phyloP scores from a whole-genome alignment of 768 basidiomycete species.

The Pseudohyphozyma bogoriensis region DNA sequence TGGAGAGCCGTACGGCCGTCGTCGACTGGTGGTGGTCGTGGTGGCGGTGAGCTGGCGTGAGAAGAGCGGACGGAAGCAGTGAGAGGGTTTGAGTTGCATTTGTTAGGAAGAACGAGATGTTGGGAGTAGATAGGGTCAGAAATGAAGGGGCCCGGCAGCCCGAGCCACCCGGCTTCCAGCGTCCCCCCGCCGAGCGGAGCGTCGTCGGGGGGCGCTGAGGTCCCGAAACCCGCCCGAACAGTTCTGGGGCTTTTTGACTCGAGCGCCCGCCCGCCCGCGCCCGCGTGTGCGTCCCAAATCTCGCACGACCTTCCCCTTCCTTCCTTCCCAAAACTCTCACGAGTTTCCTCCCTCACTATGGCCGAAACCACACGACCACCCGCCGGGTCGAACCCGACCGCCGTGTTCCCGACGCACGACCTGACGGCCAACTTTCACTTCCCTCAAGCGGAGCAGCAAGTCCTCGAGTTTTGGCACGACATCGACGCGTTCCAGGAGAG shows the following conservation, averaged over 20 bases:
- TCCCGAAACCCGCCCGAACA: neutral
- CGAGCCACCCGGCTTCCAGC: neutral
- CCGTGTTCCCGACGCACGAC: conserved; percentile 27
- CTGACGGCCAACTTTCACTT: conserved; percentile 53
- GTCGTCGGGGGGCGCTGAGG: neutral
- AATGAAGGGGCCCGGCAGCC: no score
- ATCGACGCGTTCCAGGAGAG: conserved; percentile 97
- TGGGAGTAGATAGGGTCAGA: neutral
- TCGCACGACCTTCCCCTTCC: neutral
- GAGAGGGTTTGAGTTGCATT: neutral
- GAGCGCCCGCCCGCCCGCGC: neutral
- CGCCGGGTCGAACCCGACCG: conserved; percentile 26
- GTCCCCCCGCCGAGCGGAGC: neutral
- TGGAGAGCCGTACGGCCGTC: no score
- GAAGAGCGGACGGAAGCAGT: no score
- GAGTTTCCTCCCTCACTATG: neutral
- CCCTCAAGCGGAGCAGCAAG: conserved; percentile 64
- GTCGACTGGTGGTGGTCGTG: no score
- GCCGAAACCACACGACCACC: neutral
- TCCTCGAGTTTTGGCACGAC: conserved; percentile 81
- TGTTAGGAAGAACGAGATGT: neutral
- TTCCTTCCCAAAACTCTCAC: neutral
- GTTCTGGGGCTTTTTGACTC: neutral
- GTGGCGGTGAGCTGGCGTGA: no score
- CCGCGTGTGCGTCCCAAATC: neutral